phyloP scores from a whole-genome alignment of 805 yeast genomes.

The Cyberlindnera mycetangii region DNA sequence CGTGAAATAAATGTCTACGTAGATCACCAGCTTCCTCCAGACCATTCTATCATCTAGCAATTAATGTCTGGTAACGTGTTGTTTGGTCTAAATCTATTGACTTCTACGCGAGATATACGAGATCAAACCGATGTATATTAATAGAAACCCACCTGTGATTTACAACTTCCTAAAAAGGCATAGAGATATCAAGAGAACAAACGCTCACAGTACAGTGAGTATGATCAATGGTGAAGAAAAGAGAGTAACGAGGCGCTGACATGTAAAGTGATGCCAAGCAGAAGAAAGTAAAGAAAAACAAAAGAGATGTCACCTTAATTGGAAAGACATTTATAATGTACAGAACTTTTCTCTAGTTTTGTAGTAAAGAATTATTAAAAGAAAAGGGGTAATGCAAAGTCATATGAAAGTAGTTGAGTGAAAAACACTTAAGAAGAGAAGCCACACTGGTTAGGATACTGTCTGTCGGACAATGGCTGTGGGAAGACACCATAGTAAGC shows the following conservation, averaged over 20 bases:
- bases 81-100: too few relatives aligned
- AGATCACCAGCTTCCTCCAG: too few relatives aligned
- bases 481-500: constrained; percentile 66
- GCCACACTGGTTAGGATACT: constrained; percentile 65
- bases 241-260: neutral
- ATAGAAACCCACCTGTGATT: neutral
- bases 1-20: too few relatives aligned
- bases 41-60: too few relatives aligned
- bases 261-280: neutral
- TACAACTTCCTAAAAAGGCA: neutral
- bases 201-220: neutral
- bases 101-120: too few relatives aligned
- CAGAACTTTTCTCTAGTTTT: too few relatives aligned
- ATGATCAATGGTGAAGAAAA: neutral
- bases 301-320: too few relatives aligned
- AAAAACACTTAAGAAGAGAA: neutral
- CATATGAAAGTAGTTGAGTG: too few relatives aligned
- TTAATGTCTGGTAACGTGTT: too few relatives aligned
- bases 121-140: too few relatives aligned
- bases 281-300: neutral
- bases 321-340: too few relatives aligned
- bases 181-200: neutral
- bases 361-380: too few relatives aligned
- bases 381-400: neutral
- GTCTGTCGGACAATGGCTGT: constrained; percentile 68